Percentiles rank a stretch among this genome's conserved stretches.
Conservation (phyloP, 2,329 filamentous ascomycete species). For the Leptosphaerulina australis region DNA sequence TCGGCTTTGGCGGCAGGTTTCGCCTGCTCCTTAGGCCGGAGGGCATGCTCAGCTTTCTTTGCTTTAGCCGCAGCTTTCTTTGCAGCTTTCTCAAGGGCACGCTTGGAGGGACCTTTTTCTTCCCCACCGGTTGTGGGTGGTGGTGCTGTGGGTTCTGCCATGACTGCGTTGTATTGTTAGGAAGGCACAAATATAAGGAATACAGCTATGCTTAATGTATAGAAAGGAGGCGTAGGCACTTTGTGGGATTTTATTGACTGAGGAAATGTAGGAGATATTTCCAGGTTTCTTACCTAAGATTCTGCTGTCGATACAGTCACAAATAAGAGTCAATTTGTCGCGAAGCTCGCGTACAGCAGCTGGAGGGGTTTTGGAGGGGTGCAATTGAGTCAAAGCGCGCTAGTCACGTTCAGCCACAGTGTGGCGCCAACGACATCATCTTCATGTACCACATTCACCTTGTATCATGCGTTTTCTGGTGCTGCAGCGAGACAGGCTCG, state of each 20-base stretch:
- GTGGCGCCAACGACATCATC: background rate
- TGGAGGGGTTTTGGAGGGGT: slow-evolving; percentile 31
- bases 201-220: background rate
- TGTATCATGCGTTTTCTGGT: background rate
- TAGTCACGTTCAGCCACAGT: slow-evolving; percentile 24
- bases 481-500: background rate
- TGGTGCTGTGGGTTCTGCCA: slow-evolving; percentile 34
- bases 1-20: slow-evolving; percentile 36
- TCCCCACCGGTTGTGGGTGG: slow-evolving; percentile 29
- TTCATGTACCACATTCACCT: background rate
- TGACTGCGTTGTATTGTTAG: slow-evolving; percentile 20
- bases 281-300: background rate
- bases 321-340: slow-evolving; percentile 1
- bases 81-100: slow-evolving; percentile 56
- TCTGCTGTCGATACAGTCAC: background rate
- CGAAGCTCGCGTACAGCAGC: slow-evolving; percentile 23
- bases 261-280: too few species aligned
- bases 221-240: too few species aligned
- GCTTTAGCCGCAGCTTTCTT: slow-evolving; percentile 56
- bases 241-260: too few species aligned
- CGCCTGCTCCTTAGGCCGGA: slow-evolving; percentile 49
- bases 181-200: slow-evolving; percentile 4
- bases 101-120: slow-evolving; percentile 53
- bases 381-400: slow-evolving; percentile 30
- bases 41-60: slow-evolving; percentile 52